Percentiles rank a stretch among this genome's conserved stretches.
These are phyloP conservation scores for Typha latifolia DNA, from an alignment of 176 grass and related monocot species.

Conservation along the genomic window DNA sequence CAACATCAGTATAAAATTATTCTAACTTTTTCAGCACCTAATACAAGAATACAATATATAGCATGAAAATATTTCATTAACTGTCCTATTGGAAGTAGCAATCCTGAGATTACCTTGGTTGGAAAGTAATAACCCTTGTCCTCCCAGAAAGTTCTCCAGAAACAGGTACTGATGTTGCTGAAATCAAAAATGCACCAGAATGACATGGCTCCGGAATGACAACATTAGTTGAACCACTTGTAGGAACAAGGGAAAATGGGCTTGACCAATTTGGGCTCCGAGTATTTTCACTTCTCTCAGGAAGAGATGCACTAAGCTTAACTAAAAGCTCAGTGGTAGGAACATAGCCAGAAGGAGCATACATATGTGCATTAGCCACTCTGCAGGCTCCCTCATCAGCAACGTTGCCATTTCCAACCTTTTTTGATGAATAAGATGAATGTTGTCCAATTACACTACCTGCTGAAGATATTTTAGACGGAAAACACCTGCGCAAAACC, in stretches of 20 bases:
- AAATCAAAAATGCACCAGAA: slow-evolving; percentile 73
- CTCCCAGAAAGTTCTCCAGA: slow-evolving; percentile 72
- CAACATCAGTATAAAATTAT: too few relatives aligned
- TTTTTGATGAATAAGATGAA: slow-evolving; percentile 39
- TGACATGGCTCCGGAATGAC: slow-evolving; percentile 54
- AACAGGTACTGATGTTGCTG: slow-evolving; percentile 68
- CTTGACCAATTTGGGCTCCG: slow-evolving; percentile 60
- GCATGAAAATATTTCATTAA: background rate
- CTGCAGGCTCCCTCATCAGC: slow-evolving; percentile 33
- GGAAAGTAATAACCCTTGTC: slow-evolving; percentile 80
- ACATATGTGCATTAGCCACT: slow-evolving; percentile 71
- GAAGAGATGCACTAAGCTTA: slow-evolving; percentile 61
- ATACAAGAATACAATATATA: too few relatives aligned
- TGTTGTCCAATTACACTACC: slow-evolving; percentile 25
- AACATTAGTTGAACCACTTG: slow-evolving; percentile 69
- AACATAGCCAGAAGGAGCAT: slow-evolving; percentile 51
- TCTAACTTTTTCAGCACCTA: too few relatives aligned
- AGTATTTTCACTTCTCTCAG: slow-evolving; percentile 41
- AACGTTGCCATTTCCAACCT: slow-evolving; percentile 17
- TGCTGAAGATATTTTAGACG: slow-evolving; percentile 28
- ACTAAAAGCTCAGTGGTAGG: slow-evolving; percentile 72
- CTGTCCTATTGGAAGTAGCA: slow-evolving; percentile 5
- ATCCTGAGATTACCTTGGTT: slow-evolving; percentile 65
- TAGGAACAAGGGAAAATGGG: slow-evolving; percentile 65
- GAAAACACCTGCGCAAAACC: slow-evolving; percentile 17